Conservation (phyloP, 108 stramenopile genomes). For the Cyclotella sp. region DNA sequence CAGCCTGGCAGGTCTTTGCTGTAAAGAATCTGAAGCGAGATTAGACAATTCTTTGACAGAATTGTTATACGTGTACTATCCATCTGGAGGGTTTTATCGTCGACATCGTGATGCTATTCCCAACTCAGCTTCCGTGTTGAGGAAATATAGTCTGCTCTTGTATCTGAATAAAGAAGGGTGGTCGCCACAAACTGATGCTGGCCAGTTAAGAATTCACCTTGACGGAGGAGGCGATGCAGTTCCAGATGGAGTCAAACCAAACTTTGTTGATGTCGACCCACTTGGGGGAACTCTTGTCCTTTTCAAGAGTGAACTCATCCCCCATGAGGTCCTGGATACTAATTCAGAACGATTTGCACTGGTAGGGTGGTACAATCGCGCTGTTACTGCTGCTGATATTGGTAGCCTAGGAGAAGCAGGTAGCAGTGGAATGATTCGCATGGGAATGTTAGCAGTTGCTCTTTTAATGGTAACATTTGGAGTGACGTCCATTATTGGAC, state of each 20-base stretch:
- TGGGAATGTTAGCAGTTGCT: constrained; percentile 52
- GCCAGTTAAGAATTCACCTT: constrained; percentile 70
- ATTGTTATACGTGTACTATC: constrained; percentile 81
- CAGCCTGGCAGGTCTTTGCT: constrained; percentile 44
- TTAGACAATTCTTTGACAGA: constrained; percentile 60
- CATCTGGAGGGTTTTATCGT: constrained; percentile 77
- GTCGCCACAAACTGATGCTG: constrained; percentile 54
- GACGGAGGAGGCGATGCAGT: constrained; percentile 70
- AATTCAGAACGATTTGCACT: constrained; percentile 69
- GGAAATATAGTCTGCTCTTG: constrained; percentile 68
- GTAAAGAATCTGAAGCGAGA: constrained; percentile 10
- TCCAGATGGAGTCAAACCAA: constrained; percentile 49
- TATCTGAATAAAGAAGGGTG: constrained; percentile 71
- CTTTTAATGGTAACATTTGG: constrained; percentile 64
- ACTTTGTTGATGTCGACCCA: constrained; percentile 70
- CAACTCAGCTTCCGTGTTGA: constrained; percentile 66
- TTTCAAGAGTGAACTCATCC: constrained; percentile 68
- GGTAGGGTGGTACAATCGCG: constrained; percentile 80
- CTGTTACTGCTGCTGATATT: constrained; percentile 57
- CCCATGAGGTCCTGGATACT: constrained; percentile 84
- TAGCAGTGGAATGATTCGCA: constrained; percentile 26
- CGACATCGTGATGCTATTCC: constrained; percentile 79
- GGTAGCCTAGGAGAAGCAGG: constrained; percentile 52
- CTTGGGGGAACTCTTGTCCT: constrained; percentile 76
- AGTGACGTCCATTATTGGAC: constrained; percentile 10